Base-by-base conservation (phyloP, 345 rosid genomes). In the Salix purpurea region DNA sequence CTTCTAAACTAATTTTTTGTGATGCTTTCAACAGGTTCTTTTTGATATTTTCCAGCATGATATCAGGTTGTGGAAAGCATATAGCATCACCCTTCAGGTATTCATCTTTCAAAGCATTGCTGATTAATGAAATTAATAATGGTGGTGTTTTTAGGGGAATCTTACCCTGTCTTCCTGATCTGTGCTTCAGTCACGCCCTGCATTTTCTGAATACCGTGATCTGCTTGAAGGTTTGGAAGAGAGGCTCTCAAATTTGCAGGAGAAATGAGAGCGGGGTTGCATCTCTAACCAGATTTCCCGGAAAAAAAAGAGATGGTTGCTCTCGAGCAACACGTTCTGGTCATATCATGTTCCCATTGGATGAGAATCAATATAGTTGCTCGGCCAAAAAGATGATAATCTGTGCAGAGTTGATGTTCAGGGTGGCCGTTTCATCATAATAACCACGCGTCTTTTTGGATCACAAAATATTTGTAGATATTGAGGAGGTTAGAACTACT, bases 21-120 rank as follows among this genome's bases (percentile, higher is more conserved):
- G 54, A 42, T 68, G 6, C 18, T 44, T 34, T 42, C 21, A 34
- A 76, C 85, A 94, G 98, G 98, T 95, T 74, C 94, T 95, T 50
- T 91, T 87, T 83, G 97, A 95, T 88, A 89, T 90, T 74, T 95
- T 93, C 79, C 91, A 81, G 78, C 90, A 83, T 78, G 97, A 93
- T 78, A 69, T 77, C 83, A 89, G 96, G 70, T 74, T 95, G 54
- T 95, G 99, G 97, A 81, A 86, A 85, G 99, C 99, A 65, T 95
- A 95, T 77, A 82, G 91, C 76, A 67, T 86, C 73, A 93, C 96
- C 13, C 90, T 95, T 79, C 72, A 77, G 80, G 80, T 72, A 77
- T 15, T 21, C 44, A 14, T 24, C n/a, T 19, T 19, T 44, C 7
- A 40, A 24, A 13, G 4, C 50, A 34, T 65, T 42, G 11, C 24